Conservation (phyloP, 345 rosid species). For the Aegle marmelos region DNA sequence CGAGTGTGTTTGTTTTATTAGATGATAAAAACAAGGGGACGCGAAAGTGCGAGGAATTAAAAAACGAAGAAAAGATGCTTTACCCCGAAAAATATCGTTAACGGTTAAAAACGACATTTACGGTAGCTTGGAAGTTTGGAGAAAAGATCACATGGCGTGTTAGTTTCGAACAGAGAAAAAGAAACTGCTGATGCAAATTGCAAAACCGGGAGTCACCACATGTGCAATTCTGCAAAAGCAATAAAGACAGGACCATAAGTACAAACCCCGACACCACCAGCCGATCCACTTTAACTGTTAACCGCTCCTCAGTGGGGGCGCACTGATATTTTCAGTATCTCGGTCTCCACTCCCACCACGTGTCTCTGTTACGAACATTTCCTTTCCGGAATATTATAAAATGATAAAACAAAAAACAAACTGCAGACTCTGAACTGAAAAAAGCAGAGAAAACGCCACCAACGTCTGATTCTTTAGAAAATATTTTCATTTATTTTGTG, state of each 20-base stretch:
- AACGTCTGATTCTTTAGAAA: neutral
- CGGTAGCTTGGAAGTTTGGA: too few species aligned
- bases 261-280: neutral
- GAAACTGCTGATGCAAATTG: too few species aligned
- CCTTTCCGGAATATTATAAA: too few species aligned
- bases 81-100: too few species aligned
- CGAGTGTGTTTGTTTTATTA: too few species aligned
- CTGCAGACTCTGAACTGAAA: neutral
- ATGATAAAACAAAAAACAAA: neutral
- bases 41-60: too few species aligned
- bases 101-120: too few species aligned
- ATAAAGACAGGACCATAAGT: neutral
- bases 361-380: neutral
- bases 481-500: neutral
- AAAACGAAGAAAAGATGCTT: too few species aligned
- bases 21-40: too few species aligned
- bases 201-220: neutral
- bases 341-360: neutral
- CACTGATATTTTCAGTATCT: neutral
- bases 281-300: neutral
- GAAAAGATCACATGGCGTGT: too few species aligned
- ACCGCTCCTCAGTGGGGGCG: neutral
- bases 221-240: neutral
- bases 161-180: too few species aligned
- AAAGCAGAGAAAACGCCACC: neutral